Evolutionary conservation across 352 stramenopile genomes (phyloP).

Genomic region (Thraustochytrium sp.): DNA sequence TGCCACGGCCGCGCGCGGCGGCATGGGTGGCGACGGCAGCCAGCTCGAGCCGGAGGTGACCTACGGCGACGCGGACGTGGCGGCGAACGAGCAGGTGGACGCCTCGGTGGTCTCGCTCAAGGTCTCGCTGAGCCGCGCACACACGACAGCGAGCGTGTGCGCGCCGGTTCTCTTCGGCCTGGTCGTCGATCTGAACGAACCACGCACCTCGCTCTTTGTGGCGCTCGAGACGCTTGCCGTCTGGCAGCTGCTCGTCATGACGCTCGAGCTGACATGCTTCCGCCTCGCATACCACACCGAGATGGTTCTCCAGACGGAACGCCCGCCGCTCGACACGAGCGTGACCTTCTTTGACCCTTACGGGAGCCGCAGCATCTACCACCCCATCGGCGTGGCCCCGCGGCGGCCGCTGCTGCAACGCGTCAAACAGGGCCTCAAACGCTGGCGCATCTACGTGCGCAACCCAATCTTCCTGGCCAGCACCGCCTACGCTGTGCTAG

Average conservation of each 20-base stretch:
- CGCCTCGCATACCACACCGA: conserved; percentile 21
- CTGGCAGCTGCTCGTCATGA: background rate
- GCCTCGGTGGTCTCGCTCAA: background rate
- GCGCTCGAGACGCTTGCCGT: background rate
- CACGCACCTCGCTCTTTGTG: background rate
- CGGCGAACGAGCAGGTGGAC: background rate
- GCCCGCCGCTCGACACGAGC: background rate
- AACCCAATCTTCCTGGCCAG: conserved; percentile 17
- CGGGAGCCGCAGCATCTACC: conserved; percentile 32
- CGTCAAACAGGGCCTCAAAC: background rate
- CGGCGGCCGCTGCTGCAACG: background rate
- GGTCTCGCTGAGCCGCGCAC: background rate
- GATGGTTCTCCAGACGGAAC: background rate
- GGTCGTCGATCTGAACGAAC: background rate
- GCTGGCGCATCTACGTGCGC: background rate
- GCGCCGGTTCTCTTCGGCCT: background rate
- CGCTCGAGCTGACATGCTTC: background rate
- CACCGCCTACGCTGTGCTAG: background rate
- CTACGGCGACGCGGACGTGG: background rate
- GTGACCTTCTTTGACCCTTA: conserved; percentile 38
- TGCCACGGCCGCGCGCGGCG: too few relatives aligned
- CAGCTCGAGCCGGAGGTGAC: background rate
- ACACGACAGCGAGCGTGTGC: background rate
- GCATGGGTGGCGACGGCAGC: background rate
- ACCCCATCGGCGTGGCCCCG: conserved; percentile 6